Conservation (phyloP, 2,329 filamentous ascomycete species). For the Venturia aucupariae region DNA sequence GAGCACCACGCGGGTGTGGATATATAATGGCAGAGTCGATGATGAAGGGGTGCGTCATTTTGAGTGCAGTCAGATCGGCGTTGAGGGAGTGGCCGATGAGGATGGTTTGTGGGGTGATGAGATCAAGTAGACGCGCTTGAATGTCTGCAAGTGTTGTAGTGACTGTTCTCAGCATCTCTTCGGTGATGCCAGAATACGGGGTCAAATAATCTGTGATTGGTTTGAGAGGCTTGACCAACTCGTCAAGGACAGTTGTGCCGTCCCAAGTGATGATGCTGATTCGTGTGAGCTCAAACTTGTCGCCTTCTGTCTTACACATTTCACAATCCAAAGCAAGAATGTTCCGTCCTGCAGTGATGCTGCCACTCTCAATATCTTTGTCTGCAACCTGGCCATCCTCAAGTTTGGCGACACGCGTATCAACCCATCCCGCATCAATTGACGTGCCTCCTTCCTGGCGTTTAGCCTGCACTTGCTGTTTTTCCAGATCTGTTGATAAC, state of each 20-base stretch:
- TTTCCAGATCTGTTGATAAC: conserved; percentile 49
- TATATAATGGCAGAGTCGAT: conserved; percentile 86
- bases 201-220: conserved; percentile 93
- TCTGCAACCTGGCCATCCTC: conserved; percentile 62
- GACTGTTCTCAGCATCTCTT: conserved; percentile 69
- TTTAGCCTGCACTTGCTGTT: conserved; percentile 41
- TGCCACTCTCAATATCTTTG: conserved; percentile 64
- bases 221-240: conserved; percentile 81
- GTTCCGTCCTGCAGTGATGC: conserved; percentile 70
- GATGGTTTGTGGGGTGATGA: conserved; percentile 65
- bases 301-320: conserved; percentile 84
- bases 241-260: conserved; percentile 71
- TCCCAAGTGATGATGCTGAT: conserved; percentile 85
- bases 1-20: conserved; percentile 81
- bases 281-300: conserved; percentile 74
- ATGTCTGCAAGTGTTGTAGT: conserved; percentile 79
- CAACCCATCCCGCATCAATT: conserved; percentile 64
- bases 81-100: conserved; percentile 75
- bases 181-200: conserved; percentile 76
- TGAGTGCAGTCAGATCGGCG: conserved; percentile 74
- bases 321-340: conserved; percentile 87
- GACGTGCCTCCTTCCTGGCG: conserved; percentile 44
- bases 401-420: conserved; percentile 59
- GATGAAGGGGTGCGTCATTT: conserved; percentile 83
- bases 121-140: conserved; percentile 62